A percentile compares a stretch with the other conserved stretches of the same genome.
Conservation (phyloP, 23 red algal species). For the Gracilaria domingensis region DNA sequence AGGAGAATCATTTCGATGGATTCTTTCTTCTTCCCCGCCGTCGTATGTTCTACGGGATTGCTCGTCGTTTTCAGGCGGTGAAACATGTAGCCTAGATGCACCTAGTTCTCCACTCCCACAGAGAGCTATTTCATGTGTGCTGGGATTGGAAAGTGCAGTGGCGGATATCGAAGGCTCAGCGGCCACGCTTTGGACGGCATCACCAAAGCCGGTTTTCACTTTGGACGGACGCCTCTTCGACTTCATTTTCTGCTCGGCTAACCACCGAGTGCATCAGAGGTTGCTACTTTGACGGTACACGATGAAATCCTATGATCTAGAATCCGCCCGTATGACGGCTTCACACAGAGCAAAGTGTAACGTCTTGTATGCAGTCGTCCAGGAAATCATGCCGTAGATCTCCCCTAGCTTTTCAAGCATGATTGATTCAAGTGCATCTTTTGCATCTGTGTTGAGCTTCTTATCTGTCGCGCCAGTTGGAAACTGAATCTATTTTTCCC, state of each 20-base stretch:
- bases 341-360: slow-evolving; percentile 1
- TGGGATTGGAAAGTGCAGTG: no score
- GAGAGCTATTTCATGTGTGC: no score
- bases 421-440: slow-evolving; percentile 16
- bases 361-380: slow-evolving; percentile 14
- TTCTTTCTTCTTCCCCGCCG: no score
- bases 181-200: not conserved
- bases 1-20: no score
- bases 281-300: slow-evolving; percentile 17
- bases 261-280: slow-evolving; percentile 1
- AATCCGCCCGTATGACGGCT: slow-evolving; percentile 6
- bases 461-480: not conserved
- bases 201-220: not conserved
- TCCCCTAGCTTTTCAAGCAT: slow-evolving; percentile 8
- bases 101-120: no score
- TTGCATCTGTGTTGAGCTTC: slow-evolving; percentile 28
- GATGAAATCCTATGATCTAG: slow-evolving; percentile 7
- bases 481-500: slow-evolving; percentile 20
- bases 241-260: slow-evolving; percentile 25
- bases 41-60: no score
- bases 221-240: not conserved
- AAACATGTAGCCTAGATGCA: no score
- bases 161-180: not conserved
- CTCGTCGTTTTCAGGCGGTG: no score
- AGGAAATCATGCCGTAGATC: not conserved